Base-by-base conservation (phyloP, 768 basidiomycete genomes). In the Coprinopsis cinerea region DNA sequence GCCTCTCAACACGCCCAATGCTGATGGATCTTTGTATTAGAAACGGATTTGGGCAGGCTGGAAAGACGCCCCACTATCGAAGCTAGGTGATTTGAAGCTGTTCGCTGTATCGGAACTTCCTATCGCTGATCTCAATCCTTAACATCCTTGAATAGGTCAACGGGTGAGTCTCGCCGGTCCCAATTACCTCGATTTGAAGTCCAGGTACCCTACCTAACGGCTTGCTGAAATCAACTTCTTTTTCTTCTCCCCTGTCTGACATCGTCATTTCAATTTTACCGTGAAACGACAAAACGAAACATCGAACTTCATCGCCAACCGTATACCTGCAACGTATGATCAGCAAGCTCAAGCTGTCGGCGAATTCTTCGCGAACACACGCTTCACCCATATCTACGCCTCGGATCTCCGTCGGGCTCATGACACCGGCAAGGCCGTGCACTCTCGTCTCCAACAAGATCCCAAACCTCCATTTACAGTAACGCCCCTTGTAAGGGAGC, bases 41-140 rank as follows among this genome's bases (percentile, higher is more conserved):
- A 67, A 60, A 58, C 42, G 57, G 0, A 64, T 85, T 9, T 88
- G 87, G 85, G 82, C 86, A 20, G 88, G 88, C 2, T 87, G 85
- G 79, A 79, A 76, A 53, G 86, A 91, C 66, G 74, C 86, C 1
- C 85, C 86, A 0, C 70, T 91, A 9, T 82, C 85, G 28, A 77
- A 78, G 50, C 77, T 85, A 49, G 88, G 88, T 25, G 32, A 2
- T n/a, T 17, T 22, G 32, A 27, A 9, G 15, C 20, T 25, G 15
- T 42, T 30, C 22, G 9, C 14, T n/a, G 17, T 9, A 26, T 28
- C 28, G 10, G 59, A 55, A 73, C 44, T 45, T 37, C 48, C 30
- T 36, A 36, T n/a, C 14, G 25, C 36, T 14, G 7, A 39, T 39
- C 17, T 18, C 6, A 39, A 39, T 17, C 18, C 10, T 9, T 6